Base-by-base conservation (phyloP, 164 flowering plant genomes). In the Nymphaea colorata region DNA sequence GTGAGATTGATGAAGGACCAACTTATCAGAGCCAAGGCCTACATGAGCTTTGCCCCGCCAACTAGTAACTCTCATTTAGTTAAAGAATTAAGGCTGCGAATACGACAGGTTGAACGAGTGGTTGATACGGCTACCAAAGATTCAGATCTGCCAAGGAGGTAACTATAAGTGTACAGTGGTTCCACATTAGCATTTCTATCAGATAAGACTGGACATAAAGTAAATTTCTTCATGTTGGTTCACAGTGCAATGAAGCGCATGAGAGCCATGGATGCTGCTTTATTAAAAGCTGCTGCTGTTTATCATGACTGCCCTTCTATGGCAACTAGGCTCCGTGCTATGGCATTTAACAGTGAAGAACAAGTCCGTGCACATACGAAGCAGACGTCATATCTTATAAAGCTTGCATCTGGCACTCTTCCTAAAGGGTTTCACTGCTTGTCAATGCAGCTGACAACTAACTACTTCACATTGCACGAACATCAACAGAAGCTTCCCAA, bases 381-480 rank as follows among this genome's bases (percentile, higher is more conserved):
- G 59, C 86, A 86, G 76, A 85, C 79, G 18, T n/a, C 71, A 18
- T 81, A 78, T 86, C 90, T 92, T 42, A 68, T 77, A 69, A 82
- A 83, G 70, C 90, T 95, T 76, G 93, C 97, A 64, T 85, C 83
- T 69, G 83, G 93, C 73, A 92, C 98, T 41, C 84, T 94, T 4
- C 82, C 99, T 4, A 95, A 86, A 78, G 99, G 93, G 59, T 85
- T 88, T 71, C 98, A 95, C 70, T 95, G 99, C 77, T 92, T 92
- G 47, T 77, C 93, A 51, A 87, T 92, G 99, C 78, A 81, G 76
- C 83, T 95, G 71, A 95, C 96, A 59, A 66, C 90, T 43, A 94
- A 89, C 73, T 95, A 86, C 74, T 92, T 88, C 76, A 65, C 80
- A 41, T 75, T 87, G 69, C 82, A 73, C 53, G 84, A 88, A 59